Conservation (phyloP, 768 basidiomycete species). For the Asterophora lycoperdoides region DNA sequence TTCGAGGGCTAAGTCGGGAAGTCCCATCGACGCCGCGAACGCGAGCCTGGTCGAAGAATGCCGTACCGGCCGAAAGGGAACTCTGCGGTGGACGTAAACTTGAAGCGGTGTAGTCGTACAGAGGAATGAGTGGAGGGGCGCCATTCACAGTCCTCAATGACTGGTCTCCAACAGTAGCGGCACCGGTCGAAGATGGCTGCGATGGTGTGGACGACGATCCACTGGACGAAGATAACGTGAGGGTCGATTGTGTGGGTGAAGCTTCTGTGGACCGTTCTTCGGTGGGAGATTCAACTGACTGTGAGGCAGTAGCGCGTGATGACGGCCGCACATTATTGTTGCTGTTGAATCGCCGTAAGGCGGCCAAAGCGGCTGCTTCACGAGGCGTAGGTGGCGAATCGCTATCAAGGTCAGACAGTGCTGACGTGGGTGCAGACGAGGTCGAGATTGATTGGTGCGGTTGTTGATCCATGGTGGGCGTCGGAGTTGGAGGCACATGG, state of each 20-base stretch:
- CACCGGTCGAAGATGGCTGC: background rate
- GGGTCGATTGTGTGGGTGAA: background rate
- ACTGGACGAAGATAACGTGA: background rate
- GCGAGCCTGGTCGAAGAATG: background rate
- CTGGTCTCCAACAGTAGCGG: slow-evolving; percentile 6
- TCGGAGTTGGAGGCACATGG: background rate
- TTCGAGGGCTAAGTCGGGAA: slow-evolving; percentile 2
- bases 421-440: background rate
- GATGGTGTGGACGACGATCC: background rate
- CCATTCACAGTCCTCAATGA: slow-evolving; percentile 1
- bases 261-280: background rate
- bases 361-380: slow-evolving; percentile 63
- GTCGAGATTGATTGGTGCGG: slow-evolving; percentile 4
- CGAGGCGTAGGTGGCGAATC: slow-evolving; percentile 21
- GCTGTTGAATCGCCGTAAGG: slow-evolving; percentile 46
- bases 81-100: background rate
- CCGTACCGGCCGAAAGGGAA: background rate
- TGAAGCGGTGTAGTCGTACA: slow-evolving; percentile 24
- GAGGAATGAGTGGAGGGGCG: slow-evolving; percentile 29
- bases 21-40: slow-evolving; percentile 2
- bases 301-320: background rate
- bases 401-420: slow-evolving; percentile 4
- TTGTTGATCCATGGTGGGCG: slow-evolving; percentile 1
- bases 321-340: slow-evolving; percentile 14
- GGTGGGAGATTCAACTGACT: background rate